Evolutionary conservation across 805 yeast species (phyloP), one percentile per base, ranked within the genome.

Genomic region (Kodamaea sagamina): DNA sequence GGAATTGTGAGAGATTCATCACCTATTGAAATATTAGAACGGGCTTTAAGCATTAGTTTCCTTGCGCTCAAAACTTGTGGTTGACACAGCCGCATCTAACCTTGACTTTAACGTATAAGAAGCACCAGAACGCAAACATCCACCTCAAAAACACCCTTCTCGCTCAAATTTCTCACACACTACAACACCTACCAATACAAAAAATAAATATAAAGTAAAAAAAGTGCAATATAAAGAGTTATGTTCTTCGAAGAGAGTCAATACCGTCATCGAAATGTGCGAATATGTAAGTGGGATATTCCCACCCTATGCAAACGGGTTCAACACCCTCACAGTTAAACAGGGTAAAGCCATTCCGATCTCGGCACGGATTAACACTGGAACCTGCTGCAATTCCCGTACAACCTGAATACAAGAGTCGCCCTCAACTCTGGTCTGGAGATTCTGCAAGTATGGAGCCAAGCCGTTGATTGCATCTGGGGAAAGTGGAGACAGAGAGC

Each of bases 341-440:
- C 97, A 92, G 12, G 99, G 99, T 42, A 92, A 72, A 2, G 97
- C 92, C 90, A 89, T 89, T 39, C 97, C 97, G 41, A 89, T 80
- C 61, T 90, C 98, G 0, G 97, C 89, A 55, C 97, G 75, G 50
- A 93, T 72, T 47, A 92, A 70, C 24, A 92, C 81, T 7, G 98
- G 98, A 38, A 92, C 84, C 53, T 81, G 83, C 39, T 76, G 76
- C 55, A 90, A 68, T 55, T 87, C 92, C 48, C 78, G 75, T 40
- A 92, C 82, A 57, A 87, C 95, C 69, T 93, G 98, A 37, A 93
- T 77, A 55, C 72, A 74, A 28, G 61, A 59, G 25, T 74, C 82
- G 32, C 78, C 82, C 44, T 86, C 92, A 24, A 71, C 68, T 50
- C 86, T 74, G 1, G 84, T 80, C 26, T 65, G 65, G 17, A 87